A percentile compares a stretch with the other conserved stretches of the same genome.
phyloP scores from a whole-genome alignment of 1,284 basidiomycete species.

The Sanghuangporus sanghuang region DNA sequence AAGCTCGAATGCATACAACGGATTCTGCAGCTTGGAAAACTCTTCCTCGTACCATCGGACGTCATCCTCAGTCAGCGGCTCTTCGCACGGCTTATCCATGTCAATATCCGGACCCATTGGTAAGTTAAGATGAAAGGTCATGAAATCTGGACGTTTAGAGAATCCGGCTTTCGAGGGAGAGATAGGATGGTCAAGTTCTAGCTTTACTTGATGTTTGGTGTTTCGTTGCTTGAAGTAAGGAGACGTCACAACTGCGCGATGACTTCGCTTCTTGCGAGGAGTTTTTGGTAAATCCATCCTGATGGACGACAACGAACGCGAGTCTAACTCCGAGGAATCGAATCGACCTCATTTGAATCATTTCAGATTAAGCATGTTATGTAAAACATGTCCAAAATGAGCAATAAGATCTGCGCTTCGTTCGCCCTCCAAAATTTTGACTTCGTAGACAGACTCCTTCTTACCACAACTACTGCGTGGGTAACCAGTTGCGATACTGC shows the following conservation, averaged over 20 bases:
- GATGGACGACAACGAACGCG: not conserved
- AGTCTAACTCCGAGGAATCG: not conserved
- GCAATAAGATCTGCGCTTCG: not conserved
- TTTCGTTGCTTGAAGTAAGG: not conserved
- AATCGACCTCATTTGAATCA: not conserved
- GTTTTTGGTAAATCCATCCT: not conserved
- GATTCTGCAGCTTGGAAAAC: constrained; percentile 2
- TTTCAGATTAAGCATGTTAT: not conserved
- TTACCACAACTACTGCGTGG: not conserved
- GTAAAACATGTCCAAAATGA: not conserved
- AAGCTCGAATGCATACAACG: constrained; percentile 9
- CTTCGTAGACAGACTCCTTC: not conserved
- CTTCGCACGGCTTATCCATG: not conserved
- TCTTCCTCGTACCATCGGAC: constrained; percentile 2
- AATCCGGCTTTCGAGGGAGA: not conserved
- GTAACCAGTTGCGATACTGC: too few species aligned
- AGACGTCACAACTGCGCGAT: not conserved
- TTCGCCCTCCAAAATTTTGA: not conserved
- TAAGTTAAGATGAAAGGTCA: not conserved
- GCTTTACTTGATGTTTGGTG: not conserved
- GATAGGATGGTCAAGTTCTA: not conserved
- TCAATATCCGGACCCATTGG: not conserved
- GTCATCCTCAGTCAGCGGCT: not conserved
- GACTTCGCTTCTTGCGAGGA: not conserved
- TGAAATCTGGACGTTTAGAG: not conserved